These are phyloP conservation scores for Aspergillus incahuasiensis DNA, from an alignment of 495 filamentous ascomycete species.

Conservation along the genomic window DNA sequence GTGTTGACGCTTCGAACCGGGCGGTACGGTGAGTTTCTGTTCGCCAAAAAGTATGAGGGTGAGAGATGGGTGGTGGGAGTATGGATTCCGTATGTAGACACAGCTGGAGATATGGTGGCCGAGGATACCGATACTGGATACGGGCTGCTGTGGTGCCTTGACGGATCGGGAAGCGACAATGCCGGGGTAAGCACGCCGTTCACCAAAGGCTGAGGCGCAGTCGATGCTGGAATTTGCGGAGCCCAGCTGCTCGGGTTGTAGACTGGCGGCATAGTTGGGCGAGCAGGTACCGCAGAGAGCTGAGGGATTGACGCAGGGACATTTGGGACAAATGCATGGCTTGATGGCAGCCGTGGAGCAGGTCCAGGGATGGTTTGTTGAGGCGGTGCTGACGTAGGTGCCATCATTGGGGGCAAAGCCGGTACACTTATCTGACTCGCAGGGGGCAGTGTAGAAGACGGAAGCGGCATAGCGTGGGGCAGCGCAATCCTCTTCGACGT, in stretches of 20 bases:
- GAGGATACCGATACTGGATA: slow-evolving; percentile 35
- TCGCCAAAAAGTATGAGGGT: slow-evolving; percentile 56
- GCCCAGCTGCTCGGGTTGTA: slow-evolving; percentile 49
- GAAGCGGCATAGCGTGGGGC: slow-evolving; percentile 26
- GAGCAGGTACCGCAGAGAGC: slow-evolving; percentile 44
- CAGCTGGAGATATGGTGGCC: slow-evolving; percentile 36
- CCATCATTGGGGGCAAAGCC: slow-evolving; percentile 34
- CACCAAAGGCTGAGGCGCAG: slow-evolving; percentile 30
- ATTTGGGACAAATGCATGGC: slow-evolving; percentile 24
- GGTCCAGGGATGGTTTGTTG: slow-evolving; percentile 26
- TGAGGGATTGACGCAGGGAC: slow-evolving; percentile 29
- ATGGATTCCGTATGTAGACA: slow-evolving; percentile 39
- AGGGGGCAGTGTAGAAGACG: slow-evolving; percentile 31
- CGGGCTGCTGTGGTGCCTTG: slow-evolving; percentile 34
- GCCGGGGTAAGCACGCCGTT: slow-evolving; percentile 48
- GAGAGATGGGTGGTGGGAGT: slow-evolving; percentile 54
- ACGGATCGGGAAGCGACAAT: slow-evolving; percentile 46
- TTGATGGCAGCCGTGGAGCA: slow-evolving; percentile 52
- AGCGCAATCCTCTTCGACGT: slow-evolving; percentile 59
- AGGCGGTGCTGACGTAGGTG: slow-evolving; percentile 32
- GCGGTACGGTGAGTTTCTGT: slow-evolving; percentile 81
- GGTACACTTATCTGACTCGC: slow-evolving; percentile 31
- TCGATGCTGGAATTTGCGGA: slow-evolving; percentile 45
- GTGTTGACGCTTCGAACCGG: slow-evolving; percentile 86
- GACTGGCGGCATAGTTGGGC: slow-evolving; percentile 57